phyloP scores from a whole-genome alignment of 1,284 basidiomycete species.

The Leccinum fallax region DNA sequence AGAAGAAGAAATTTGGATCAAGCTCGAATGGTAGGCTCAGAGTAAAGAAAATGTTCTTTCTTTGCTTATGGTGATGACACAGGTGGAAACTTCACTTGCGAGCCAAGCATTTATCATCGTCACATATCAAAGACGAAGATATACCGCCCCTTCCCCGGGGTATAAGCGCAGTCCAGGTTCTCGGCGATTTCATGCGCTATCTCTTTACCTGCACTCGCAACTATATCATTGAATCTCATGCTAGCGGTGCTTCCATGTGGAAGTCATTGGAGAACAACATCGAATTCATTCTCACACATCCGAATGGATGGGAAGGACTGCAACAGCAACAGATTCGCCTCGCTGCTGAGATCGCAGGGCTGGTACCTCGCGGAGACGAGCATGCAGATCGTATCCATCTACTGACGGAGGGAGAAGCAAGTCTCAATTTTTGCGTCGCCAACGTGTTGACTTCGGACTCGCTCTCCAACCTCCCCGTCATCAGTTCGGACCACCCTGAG shows the following conservation, averaged over 20 bases:
- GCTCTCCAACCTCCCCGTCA: slow-evolving; percentile 20
- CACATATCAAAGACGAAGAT: slow-evolving; percentile 27
- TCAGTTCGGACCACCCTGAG: slow-evolving; percentile 11
- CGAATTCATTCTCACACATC: slow-evolving; percentile 44
- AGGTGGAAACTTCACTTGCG: slow-evolving; percentile 65
- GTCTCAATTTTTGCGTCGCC: slow-evolving; percentile 47
- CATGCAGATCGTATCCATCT: slow-evolving; percentile 41
- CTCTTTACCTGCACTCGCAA: slow-evolving; percentile 45
- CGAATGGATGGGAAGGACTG: slow-evolving; percentile 47
- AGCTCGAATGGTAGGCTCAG: slow-evolving; percentile 49
- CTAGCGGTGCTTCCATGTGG: slow-evolving; percentile 43
- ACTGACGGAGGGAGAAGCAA: slow-evolving; percentile 55
- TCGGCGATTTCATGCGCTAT: slow-evolving; percentile 54
- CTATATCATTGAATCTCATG: slow-evolving; percentile 51
- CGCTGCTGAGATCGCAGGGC: slow-evolving; percentile 36
- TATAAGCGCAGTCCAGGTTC: slow-evolving; percentile 47
- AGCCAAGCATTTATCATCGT: slow-evolving; percentile 34
- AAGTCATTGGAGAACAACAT: slow-evolving; percentile 34
- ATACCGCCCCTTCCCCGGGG: slow-evolving; percentile 48
- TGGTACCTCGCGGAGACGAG: slow-evolving; percentile 28
- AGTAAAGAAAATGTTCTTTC: too few species aligned
- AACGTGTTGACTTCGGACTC: slow-evolving; percentile 35
- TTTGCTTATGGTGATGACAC: slow-evolving; percentile 1
- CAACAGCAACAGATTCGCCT: slow-evolving; percentile 42
- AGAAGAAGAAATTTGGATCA: slow-evolving; percentile 47